A percentile compares a stretch with the other conserved stretches of the same genome.
These are phyloP conservation scores for Schizopora paradoxa DNA, from an alignment of 1,284 basidiomycete species.

Conservation along the genomic window DNA sequence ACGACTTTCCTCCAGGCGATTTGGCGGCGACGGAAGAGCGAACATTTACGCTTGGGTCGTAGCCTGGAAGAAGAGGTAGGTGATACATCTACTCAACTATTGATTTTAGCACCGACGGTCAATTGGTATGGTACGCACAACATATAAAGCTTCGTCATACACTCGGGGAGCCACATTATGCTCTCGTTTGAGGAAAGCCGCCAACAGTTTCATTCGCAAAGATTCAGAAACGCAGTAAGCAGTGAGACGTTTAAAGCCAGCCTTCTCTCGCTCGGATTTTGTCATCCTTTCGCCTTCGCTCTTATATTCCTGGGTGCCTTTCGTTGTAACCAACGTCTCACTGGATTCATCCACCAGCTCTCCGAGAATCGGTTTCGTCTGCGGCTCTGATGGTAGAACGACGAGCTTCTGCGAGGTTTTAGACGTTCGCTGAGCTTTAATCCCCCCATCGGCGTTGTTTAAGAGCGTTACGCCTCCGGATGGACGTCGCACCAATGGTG, in stretches of 20 bases:
- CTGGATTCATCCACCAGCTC: slow-evolving; percentile 48
- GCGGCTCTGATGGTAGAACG: slow-evolving; percentile 84
- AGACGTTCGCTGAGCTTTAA: slow-evolving; percentile 71
- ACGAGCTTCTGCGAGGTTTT: slow-evolving; percentile 93
- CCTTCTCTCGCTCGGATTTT: slow-evolving; percentile 69
- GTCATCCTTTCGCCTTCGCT: slow-evolving; percentile 78
- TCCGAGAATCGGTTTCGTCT: slow-evolving; percentile 71
- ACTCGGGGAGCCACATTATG: slow-evolving; percentile 87
- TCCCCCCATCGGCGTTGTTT: slow-evolving; percentile 1
- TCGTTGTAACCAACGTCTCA: slow-evolving; percentile 50
- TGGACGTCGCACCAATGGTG: slow-evolving; percentile 8
- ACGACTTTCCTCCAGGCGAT: slow-evolving; percentile 52
- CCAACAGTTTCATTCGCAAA: slow-evolving; percentile 75
- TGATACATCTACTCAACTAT: slow-evolving; percentile 69
- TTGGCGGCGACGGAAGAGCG: slow-evolving; percentile 74
- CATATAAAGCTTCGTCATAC: slow-evolving; percentile 92
- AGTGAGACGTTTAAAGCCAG: slow-evolving; percentile 73
- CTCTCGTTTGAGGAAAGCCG: slow-evolving; percentile 85
- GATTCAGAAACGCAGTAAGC: slow-evolving; percentile 85
- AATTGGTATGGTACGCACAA: slow-evolving; percentile 46
- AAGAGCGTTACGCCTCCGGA: slow-evolving; percentile 1
- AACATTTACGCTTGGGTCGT: slow-evolving; percentile 79
- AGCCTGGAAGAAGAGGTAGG: slow-evolving; percentile 86
- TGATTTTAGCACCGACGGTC: slow-evolving; percentile 1
- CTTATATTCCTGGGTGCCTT: slow-evolving; percentile 52